Evolutionary conservation across 2,329 filamentous ascomycete species (phyloP).

Genomic region (Epichloe gansuensis): DNA sequence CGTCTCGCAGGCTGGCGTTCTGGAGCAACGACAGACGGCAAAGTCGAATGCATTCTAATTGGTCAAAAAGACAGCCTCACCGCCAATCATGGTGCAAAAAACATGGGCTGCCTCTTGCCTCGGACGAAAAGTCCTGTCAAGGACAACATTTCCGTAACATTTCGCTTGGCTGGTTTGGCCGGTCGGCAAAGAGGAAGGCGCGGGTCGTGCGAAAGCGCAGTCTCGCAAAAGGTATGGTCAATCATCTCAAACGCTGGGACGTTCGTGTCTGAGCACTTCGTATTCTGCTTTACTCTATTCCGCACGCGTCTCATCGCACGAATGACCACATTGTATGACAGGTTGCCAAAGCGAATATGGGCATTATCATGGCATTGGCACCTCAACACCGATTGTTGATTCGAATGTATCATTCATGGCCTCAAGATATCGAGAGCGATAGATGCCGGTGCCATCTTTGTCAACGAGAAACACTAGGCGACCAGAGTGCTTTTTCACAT

Average conservation of each 20-base stretch:
- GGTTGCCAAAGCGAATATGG: background rate
- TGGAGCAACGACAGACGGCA: background rate
- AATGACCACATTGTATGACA: background rate
- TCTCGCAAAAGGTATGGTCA: too few species aligned
- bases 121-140: too few species aligned
- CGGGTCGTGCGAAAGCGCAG: background rate
- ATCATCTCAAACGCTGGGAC: too few species aligned
- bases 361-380: background rate
- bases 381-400: background rate
- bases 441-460: background rate
- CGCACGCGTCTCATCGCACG: background rate
- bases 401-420: background rate
- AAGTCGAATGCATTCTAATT: slow-evolving; percentile 1
- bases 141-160: background rate
- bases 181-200: background rate
- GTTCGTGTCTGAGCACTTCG: background rate
- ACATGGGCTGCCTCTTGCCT: slow-evolving; percentile 4
- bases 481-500: background rate
- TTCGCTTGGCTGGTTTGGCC: background rate
- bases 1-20: background rate
- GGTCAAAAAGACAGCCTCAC: background rate
- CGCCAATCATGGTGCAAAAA: slow-evolving; percentile 4
- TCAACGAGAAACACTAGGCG: background rate
- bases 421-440: too few species aligned
- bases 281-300: background rate